Percentiles rank a stretch among this genome's conserved stretches.
Conservation (phyloP, 768 basidiomycete genomes). For the Naganishia kalamii region DNA sequence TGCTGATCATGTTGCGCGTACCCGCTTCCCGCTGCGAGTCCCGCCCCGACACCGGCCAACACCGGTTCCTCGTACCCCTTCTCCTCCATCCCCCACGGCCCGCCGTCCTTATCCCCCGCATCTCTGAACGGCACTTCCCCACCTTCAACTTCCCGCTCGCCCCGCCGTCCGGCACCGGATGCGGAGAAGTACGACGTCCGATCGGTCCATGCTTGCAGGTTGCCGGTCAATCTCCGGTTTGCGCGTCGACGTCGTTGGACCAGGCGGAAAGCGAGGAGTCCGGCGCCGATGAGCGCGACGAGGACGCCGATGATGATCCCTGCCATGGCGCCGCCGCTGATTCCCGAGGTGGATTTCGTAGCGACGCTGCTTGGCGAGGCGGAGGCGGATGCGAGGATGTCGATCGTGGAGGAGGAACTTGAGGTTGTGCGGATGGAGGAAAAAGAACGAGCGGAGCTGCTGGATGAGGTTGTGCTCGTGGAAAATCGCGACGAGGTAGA, state of each 20-base stretch:
- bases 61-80: slow-evolving; percentile 3
- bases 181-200: slow-evolving; percentile 7
- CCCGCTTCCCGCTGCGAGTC: neutral
- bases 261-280: neutral
- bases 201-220: slow-evolving; percentile 7
- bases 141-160: slow-evolving; percentile 3
- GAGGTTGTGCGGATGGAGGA: neutral
- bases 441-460: neutral
- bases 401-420: neutral
- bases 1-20: neutral
- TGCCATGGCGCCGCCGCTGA: slow-evolving; percentile 8
- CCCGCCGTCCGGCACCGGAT: neutral
- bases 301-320: slow-evolving; percentile 10
- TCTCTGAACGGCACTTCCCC: slow-evolving; percentile 5
- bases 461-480: neutral
- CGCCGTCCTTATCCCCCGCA: slow-evolving; percentile 5
- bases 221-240: neutral
- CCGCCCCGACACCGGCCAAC: neutral
- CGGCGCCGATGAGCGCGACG: neutral
- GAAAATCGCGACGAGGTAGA: neutral
- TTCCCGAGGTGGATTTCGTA: neutral
- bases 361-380: neutral
- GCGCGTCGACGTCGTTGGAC: slow-evolving; percentile 12
- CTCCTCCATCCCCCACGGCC: slow-evolving; percentile 8
- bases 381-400: slow-evolving; percentile 2